These are phyloP conservation scores for Ceriops tagal DNA, from an alignment of 345 rosid species.

Conservation along the genomic window DNA sequence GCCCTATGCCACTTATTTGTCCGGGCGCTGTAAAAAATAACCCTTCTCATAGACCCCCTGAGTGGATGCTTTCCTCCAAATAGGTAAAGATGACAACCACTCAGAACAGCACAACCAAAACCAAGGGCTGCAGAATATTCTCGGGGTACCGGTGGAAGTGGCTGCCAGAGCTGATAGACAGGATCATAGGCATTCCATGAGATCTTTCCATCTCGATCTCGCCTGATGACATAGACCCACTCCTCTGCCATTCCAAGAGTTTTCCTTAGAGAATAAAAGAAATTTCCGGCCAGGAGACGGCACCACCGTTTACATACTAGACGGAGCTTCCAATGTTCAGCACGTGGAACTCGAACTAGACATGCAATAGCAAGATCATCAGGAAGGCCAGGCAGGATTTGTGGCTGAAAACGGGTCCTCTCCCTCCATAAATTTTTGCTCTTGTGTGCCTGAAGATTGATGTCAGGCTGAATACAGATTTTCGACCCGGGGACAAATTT, in stretches of 20 bases:
- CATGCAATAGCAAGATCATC: conserved; percentile 96
- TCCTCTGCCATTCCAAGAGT: conserved; percentile 84
- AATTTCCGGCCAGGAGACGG: conserved; percentile 67
- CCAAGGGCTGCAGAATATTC: conserved; percentile 91
- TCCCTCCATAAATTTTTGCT: conserved; percentile 68
- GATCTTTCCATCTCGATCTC: conserved; percentile 89
- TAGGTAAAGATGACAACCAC: conserved; percentile 84
- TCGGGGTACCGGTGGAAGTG: conserved; percentile 91
- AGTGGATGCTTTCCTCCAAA: conserved; percentile 94
- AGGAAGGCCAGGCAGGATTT: conserved; percentile 87
- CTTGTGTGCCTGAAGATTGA: conserved; percentile 85
- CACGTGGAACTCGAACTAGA: conserved; percentile 85
- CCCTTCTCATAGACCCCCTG: conserved; percentile 87
- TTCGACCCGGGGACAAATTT: conserved; percentile 94
- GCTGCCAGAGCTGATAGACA: conserved; percentile 74
- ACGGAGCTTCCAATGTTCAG: conserved; percentile 79
- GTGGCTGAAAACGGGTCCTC: conserved; percentile 71
- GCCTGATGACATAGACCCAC: conserved; percentile 88
- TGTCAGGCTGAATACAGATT: conserved; percentile 91
- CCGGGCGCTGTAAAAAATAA: conserved; percentile 81
- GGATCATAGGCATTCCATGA: conserved; percentile 96
- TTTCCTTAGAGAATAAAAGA: conserved; percentile 73
- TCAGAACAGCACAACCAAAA: conserved; percentile 93
- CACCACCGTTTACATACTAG: conserved; percentile 86
- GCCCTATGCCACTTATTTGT: conserved; percentile 97